Base-by-base conservation (phyloP, 2,329 filamentous ascomycete genomes). In the Dothideomycetidae sp. region DNA sequence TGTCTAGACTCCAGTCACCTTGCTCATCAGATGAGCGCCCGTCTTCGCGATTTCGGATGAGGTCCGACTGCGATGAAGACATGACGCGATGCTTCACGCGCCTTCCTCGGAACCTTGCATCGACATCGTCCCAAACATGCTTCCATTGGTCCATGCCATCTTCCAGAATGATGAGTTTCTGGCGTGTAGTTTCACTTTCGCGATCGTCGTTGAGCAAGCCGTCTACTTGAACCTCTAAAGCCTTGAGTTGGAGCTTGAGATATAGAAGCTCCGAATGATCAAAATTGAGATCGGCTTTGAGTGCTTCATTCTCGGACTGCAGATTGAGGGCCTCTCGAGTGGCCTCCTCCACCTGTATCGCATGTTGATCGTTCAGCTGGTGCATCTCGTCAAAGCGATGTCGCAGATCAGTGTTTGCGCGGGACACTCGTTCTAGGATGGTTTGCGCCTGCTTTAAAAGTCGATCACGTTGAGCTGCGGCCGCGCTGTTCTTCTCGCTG, bases 211-310 rank as follows among this genome's bases (percentile, higher is more conserved):
- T 30, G 29, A 33, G 19, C 4, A 40, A 40, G 4, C 42, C 41
- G 16, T 47, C 48, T 5, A 53, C 48, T 32, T 56, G 53, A 2
- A 53, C 44, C 35, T 60, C 56, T 13, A 61, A 36, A 4, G 52
- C 51, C 42, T 56, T 55, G 33, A 61, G 47, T 42, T 60, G 57
- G 19, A 60, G 42, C 46, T 58, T 57, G 30, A 61, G 42, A 36
- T 54, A 59, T 26, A 61, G 48, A 13, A 61, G 46, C 38, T 60
- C 56, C 35, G 50, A 53, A 38, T 59, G 53, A 36, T 59, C 56
- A 44, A 58, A 55, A 17, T 51, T 54, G 12, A 60, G 46, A 37
- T 59, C 56, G 2, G 50, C 45, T 29, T 51, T 50, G 33, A 62
- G 44, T 9, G 47, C 47, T 34, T 59, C 56, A 36, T 60, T 61